Percentiles rank a stretch among this genome's conserved stretches.
Conservation (phyloP, 139 green algal species). For the Chlamydomonas asymmetrica region DNA sequence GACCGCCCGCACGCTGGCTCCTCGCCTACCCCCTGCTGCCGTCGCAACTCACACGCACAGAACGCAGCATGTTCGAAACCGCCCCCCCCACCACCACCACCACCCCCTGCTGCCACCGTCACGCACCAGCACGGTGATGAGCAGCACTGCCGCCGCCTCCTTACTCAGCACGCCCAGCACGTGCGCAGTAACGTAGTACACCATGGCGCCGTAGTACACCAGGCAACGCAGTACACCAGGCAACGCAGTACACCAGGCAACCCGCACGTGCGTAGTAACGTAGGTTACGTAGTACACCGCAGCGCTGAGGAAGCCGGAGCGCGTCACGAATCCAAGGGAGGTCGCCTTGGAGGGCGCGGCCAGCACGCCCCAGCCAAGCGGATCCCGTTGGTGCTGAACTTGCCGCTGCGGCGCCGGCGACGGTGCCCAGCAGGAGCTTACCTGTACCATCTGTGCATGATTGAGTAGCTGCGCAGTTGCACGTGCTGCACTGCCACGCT, state of each 20-base stretch:
- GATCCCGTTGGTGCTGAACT: constrained; percentile 41
- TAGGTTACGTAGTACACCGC: no score
- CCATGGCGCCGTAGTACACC: no score
- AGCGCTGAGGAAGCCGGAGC: constrained; percentile 27
- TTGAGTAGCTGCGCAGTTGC: no score
- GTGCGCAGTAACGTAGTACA: constrained; percentile 46
- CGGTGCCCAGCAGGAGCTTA: constrained; percentile 51
- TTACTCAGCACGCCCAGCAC: constrained; percentile 28
- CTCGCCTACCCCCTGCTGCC: no score
- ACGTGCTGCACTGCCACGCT: no score
- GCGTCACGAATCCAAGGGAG: constrained; percentile 30
- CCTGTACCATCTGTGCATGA: no score
- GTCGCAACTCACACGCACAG: no score
- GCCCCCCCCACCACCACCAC: background rate
- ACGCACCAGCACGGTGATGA: constrained; percentile 35
- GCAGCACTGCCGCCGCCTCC: constrained; percentile 38
- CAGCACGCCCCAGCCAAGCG: constrained; percentile 19
- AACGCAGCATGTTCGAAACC: no score
- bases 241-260: no score
- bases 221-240: no score
- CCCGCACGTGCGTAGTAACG: no score
- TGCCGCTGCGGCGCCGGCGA: constrained; percentile 48
- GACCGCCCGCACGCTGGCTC: no score
- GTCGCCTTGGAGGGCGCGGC: constrained; percentile 31
- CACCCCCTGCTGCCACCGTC: background rate